Conservation (phyloP, 1,284 basidiomycete species). For the Moesziomyces antarcticus region DNA sequence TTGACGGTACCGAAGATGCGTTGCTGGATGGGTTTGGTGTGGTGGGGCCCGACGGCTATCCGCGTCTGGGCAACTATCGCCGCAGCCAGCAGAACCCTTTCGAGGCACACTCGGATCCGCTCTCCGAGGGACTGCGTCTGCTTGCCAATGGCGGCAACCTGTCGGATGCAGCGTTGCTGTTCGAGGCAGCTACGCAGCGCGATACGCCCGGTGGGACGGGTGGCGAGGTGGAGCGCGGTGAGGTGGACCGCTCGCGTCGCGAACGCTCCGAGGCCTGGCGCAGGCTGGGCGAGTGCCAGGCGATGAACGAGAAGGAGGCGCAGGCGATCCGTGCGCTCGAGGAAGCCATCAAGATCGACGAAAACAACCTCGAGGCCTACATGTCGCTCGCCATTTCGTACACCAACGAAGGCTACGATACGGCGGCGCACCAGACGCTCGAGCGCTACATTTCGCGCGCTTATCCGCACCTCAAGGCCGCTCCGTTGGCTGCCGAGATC, state of each 20-base stretch:
- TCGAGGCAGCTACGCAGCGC: constrained; percentile 79
- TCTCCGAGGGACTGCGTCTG: constrained; percentile 73
- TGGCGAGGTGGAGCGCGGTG: constrained; percentile 78
- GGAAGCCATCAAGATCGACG: constrained; percentile 74
- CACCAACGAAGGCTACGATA: constrained; percentile 93
- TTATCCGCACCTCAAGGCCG: constrained; percentile 74
- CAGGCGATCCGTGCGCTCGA: constrained; percentile 73
- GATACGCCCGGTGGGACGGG: constrained; percentile 45
- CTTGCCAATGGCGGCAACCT: constrained; percentile 82
- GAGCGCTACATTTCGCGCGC: constrained; percentile 85
- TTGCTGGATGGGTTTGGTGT: constrained; percentile 59
- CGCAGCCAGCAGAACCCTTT: constrained; percentile 74
- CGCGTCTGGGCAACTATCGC: constrained; percentile 60
- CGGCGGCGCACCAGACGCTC: constrained; percentile 86
- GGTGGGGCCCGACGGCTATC: constrained; percentile 61
- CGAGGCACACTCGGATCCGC: constrained; percentile 71
- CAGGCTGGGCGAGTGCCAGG: constrained; percentile 88
- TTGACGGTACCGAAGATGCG: constrained; percentile 61
- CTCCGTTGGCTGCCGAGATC: constrained; percentile 73
- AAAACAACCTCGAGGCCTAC: constrained; percentile 75
- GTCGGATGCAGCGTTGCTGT: constrained; percentile 82
- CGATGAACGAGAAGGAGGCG: constrained; percentile 87
- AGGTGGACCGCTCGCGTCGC: constrained; percentile 57
- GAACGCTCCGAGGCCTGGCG: constrained; percentile 86
- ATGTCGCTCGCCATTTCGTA: constrained; percentile 86